phyloP scores from a whole-genome alignment of 2,329 filamentous ascomycete genomes.

The Fusarium miscanthi region DNA sequence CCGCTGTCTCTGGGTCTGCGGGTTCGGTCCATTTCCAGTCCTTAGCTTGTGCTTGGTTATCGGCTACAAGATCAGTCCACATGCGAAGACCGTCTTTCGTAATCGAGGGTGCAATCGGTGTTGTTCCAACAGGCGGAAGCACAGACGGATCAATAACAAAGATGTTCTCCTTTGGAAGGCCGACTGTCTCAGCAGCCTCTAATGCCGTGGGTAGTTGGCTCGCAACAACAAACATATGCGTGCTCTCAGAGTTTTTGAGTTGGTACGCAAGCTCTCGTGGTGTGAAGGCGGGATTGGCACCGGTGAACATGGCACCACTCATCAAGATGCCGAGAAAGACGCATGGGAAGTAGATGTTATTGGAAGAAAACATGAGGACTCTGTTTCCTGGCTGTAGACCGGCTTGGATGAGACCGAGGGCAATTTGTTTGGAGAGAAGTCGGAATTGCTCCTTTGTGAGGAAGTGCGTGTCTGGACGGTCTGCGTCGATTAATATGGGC shows the following conservation, averaged over 20 bases:
- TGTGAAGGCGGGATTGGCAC: slow-evolving; percentile 76
- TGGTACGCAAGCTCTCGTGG: slow-evolving; percentile 80
- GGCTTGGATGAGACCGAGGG: slow-evolving; percentile 70
- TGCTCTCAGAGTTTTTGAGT: slow-evolving; percentile 75
- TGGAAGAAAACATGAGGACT: slow-evolving; percentile 79
- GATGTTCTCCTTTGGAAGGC: slow-evolving; percentile 65
- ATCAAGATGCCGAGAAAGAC: slow-evolving; percentile 79
- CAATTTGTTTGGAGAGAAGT: slow-evolving; percentile 76
- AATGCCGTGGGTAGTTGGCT: slow-evolving; percentile 70
- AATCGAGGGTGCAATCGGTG: slow-evolving; percentile 45
- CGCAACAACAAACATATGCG: slow-evolving; percentile 72
- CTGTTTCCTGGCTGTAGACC: slow-evolving; percentile 76
- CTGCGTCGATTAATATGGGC: slow-evolving; percentile 70
- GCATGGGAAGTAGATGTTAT: slow-evolving; percentile 77
- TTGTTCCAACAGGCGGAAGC: background rate
- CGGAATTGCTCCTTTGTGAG: slow-evolving; percentile 74
- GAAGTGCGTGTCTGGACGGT: slow-evolving; percentile 72
- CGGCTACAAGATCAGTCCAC: slow-evolving; percentile 72
- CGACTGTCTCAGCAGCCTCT: slow-evolving; percentile 70
- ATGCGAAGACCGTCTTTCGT: slow-evolving; percentile 49
- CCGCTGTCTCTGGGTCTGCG: slow-evolving; percentile 60
- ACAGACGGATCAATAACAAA: slow-evolving; percentile 73
- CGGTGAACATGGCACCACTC: slow-evolving; percentile 81
- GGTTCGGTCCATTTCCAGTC: slow-evolving; percentile 72
- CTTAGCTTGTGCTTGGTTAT: slow-evolving; percentile 51